phyloP scores from a whole-genome alignment of 352 stramenopile genomes.

The Thalassiosira mediterranea region DNA sequence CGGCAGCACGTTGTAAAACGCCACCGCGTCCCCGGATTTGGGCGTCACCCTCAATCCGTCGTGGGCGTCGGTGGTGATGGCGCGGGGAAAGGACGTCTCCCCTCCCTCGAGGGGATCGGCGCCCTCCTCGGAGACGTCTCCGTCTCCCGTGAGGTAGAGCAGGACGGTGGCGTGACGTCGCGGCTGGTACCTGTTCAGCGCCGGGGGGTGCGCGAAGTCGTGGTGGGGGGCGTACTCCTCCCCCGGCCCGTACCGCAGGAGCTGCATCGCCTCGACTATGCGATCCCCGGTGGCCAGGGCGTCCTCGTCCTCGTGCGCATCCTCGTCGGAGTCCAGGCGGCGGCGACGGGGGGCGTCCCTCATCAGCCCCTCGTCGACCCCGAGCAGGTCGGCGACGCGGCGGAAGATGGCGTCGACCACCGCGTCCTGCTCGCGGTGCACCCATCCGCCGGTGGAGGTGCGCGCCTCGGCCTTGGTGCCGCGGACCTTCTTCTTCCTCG shows the following conservation, averaged over 20 bases:
- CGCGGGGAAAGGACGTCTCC: constrained; percentile 77
- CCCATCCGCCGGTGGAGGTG: constrained; percentile 80
- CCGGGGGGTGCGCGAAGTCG: constrained; percentile 66
- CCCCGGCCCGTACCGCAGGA: constrained; percentile 77
- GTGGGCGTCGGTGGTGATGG: constrained; percentile 69
- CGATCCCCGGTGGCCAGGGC: constrained; percentile 39
- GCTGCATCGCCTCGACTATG: constrained; percentile 79
- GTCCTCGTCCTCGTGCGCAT: constrained; percentile 38
- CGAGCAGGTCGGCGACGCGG: constrained; percentile 78
- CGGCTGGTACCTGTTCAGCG: constrained; percentile 43
- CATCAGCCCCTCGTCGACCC: constrained; percentile 79
- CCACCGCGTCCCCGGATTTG: constrained; percentile 70
- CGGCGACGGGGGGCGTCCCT: constrained; percentile 33
- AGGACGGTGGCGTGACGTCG: constrained; percentile 73
- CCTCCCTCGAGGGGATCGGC: constrained; percentile 52
- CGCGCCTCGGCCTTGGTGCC: constrained; percentile 58
- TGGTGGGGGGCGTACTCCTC: constrained; percentile 68
- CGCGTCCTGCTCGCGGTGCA: constrained; percentile 63
- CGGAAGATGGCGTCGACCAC: constrained; percentile 84
- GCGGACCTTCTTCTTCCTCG: constrained; percentile 9
- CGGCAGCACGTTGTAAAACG: constrained; percentile 84
- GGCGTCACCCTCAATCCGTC: constrained; percentile 67
- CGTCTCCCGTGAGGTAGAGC: constrained; percentile 75
- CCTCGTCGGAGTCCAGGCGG: constrained; percentile 38
- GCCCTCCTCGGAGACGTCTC: constrained; percentile 42